These are phyloP conservation scores for Sclerotinia minor DNA, from an alignment of 2,329 filamentous ascomycete species.

Conservation along the genomic window DNA sequence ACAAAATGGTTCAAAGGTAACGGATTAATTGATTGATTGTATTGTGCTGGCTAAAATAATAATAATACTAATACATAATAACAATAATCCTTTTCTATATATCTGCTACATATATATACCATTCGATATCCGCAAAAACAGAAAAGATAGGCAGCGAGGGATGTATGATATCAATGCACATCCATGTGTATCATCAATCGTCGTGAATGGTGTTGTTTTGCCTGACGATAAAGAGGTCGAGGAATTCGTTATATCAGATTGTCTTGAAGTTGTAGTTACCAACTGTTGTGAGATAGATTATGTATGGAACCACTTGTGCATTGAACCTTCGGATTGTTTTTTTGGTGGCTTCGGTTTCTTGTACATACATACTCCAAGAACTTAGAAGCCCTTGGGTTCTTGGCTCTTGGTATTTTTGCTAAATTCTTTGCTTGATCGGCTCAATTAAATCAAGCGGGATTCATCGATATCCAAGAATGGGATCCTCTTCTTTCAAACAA, in stretches of 20 bases:
- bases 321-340: background rate
- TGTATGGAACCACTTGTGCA: background rate
- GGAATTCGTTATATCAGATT: background rate
- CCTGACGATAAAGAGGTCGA: background rate
- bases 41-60: no score
- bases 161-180: background rate
- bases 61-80: no score
- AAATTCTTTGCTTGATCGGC: background rate
- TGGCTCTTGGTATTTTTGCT: background rate
- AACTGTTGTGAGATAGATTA: background rate
- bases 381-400: background rate
- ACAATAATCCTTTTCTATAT: background rate
- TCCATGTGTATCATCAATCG: no score
- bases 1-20: no score
- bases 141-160: background rate
- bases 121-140: background rate
- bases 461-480: background rate
- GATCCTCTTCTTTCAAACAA: background rate
- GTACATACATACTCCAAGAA: no score
- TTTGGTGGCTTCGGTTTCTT: background rate
- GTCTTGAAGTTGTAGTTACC: background rate
- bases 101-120: background rate
- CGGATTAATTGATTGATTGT: no score
- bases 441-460: background rate
- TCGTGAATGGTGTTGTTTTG: no score